These are phyloP conservation scores for Leccinum solheimii DNA, from an alignment of 1,284 basidiomycete species.

Conservation along the genomic window DNA sequence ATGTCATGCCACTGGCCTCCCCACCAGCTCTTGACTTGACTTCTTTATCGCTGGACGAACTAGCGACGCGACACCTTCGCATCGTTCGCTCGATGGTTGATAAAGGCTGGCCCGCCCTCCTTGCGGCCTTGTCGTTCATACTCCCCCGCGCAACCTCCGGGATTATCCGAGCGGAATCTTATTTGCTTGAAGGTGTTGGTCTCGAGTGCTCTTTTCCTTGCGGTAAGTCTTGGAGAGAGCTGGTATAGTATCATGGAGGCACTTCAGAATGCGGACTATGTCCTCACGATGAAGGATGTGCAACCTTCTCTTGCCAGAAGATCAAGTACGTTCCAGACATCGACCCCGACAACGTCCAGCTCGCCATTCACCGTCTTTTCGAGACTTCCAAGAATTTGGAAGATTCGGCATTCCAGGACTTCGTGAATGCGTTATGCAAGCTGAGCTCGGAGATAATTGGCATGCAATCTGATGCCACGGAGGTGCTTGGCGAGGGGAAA, in stretches of 20 bases:
- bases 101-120: constrained; percentile 85
- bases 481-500: constrained; percentile 37
- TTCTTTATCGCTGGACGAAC: constrained; percentile 58
- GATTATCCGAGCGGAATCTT: constrained; percentile 85
- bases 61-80: constrained; percentile 52
- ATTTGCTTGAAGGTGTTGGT: constrained; percentile 87
- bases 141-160: constrained; percentile 58
- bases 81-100: constrained; percentile 79
- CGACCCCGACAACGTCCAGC: constrained; percentile 72
- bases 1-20: too few species aligned
- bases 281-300: constrained; percentile 64
- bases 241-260: constrained; percentile 93
- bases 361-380: constrained; percentile 77
- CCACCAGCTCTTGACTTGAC: constrained; percentile 68
- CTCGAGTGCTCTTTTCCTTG: constrained; percentile 77
- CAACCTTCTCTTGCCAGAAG: constrained; percentile 30
- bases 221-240: constrained; percentile 79
- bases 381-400: constrained; percentile 83
- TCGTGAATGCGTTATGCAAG: constrained; percentile 80
- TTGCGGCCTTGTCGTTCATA: constrained; percentile 87
- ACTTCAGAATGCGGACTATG: constrained; percentile 90
- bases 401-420: constrained; percentile 79
- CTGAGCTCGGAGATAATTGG: constrained; percentile 89
- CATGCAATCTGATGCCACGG: constrained; percentile 60
- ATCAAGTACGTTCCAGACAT: constrained; percentile 58